These are phyloP conservation scores for Guadua angustifolia DNA, from an alignment of 176 grass and related monocot genomes.

Conservation along the genomic window DNA sequence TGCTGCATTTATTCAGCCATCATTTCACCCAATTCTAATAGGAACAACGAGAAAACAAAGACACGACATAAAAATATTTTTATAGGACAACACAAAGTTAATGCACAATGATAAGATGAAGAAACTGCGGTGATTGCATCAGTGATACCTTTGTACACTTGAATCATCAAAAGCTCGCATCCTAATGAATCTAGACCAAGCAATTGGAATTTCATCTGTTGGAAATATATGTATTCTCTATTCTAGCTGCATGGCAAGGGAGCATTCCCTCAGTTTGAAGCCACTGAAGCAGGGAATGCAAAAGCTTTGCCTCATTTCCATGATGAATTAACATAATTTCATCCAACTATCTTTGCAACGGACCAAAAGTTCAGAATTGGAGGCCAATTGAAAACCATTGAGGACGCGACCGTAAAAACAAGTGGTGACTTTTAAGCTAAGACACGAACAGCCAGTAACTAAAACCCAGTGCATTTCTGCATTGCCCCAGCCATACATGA, in stretches of 20 bases:
- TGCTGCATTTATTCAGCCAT: slow-evolving; percentile 5
- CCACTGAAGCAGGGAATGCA: background rate
- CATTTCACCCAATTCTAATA: background rate
- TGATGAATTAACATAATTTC: background rate
- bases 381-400: background rate
- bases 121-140: background rate
- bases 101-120: slow-evolving; percentile 15
- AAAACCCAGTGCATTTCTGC: background rate
- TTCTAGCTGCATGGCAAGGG: slow-evolving; percentile 11
- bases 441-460: background rate
- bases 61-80: background rate
- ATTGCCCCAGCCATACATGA: background rate
- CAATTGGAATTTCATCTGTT: background rate
- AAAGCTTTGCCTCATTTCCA: background rate
- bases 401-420: background rate
- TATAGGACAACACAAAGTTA: background rate
- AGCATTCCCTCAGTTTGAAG: background rate
- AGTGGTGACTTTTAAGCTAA: slow-evolving; percentile 20
- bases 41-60: background rate
- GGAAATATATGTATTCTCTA: slow-evolving; percentile 13
- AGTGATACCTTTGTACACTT: background rate
- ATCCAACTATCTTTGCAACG: background rate
- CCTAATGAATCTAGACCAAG: slow-evolving; percentile 3
- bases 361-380: background rate
- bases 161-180: slow-evolving; percentile 33